Percentiles rank a stretch among this genome's conserved stretches.
Evolutionary conservation across 2,329 filamentous ascomycete species (phyloP).

Genomic region (Ambrosiella beaveri): DNA sequence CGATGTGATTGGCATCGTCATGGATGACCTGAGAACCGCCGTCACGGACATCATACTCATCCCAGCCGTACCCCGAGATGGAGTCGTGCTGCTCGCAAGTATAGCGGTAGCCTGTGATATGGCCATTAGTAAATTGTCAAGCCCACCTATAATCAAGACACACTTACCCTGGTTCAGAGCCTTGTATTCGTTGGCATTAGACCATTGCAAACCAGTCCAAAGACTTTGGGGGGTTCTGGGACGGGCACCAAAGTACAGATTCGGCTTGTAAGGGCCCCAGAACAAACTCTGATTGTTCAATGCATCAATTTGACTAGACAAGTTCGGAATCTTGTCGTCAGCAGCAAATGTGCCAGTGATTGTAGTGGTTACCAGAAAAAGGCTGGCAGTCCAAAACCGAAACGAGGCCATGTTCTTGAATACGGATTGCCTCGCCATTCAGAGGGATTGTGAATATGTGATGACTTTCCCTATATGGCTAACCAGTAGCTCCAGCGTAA

Average conservation of each 20-base stretch:
- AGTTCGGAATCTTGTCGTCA: not conserved
- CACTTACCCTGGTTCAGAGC: slow-evolving; percentile 71
- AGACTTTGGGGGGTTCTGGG: slow-evolving; percentile 69
- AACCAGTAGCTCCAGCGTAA: not conserved
- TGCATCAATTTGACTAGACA: slow-evolving; percentile 11
- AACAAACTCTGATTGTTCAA: slow-evolving; percentile 67
- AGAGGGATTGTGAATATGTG: not conserved
- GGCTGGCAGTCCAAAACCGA: slow-evolving; percentile 6
- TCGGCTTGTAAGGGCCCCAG: slow-evolving; percentile 91
- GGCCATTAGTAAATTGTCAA: not conserved
- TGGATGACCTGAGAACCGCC: slow-evolving; percentile 84
- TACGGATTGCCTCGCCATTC: not conserved
- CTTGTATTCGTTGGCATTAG: slow-evolving; percentile 60
- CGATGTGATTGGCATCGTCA: slow-evolving; percentile 71
- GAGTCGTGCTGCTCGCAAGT: slow-evolving; percentile 92
- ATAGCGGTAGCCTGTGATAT: slow-evolving; percentile 35
- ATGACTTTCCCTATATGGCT: not conserved
- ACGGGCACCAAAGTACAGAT: slow-evolving; percentile 82
- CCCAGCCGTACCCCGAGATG: slow-evolving; percentile 94
- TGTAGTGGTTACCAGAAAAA: slow-evolving; percentile 10
- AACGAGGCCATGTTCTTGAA: not conserved
- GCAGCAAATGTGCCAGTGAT: slow-evolving; percentile 2
- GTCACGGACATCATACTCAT: slow-evolving; percentile 79
- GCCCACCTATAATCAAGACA: slow-evolving; percentile 8
- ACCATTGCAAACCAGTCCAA: slow-evolving; percentile 75